Base-by-base conservation (phyloP, 768 basidiomycete genomes). In the Pisolithus microcarpus region DNA sequence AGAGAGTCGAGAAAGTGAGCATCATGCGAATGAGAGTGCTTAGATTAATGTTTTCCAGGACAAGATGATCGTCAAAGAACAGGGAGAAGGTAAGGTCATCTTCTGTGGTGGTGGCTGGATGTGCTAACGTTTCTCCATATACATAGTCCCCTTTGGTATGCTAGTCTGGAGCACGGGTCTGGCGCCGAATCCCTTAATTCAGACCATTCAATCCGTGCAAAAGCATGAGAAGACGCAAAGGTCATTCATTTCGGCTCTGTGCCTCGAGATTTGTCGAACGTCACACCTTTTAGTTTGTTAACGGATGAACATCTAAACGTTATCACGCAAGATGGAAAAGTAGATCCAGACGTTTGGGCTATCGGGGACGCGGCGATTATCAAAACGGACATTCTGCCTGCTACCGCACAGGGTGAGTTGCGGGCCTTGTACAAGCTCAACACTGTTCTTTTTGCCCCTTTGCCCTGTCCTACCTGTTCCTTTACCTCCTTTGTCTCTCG, bases 81-180 rank as follows among this genome's bases (percentile, higher is more conserved):
- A 78, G 46, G 86, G 84, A 52, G 81, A 85, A 78, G 81, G 85
- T 83, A 52, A 46, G 28, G 7, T 2, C 53, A 38, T 55, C 49
- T 55, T 36, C 39, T 28, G 24, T 46, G 42, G 38, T 57, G 40
- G 11, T 45, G 21, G 47, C 44, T 18, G 15, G 18, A 8, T 55
- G 52, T 43, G 54, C 13, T 52, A 47, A 36, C 47, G 50, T 46
- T 44, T 43, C 13, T 37, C 53, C 18, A 30, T 15, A 21, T 34
- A 30, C 31, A 11, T 52, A 89, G 89, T 90, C 36, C 82, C 80
- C 6, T 88, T 85, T 64, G 90, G 91, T 23, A 70, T 93, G 19
- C 76, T 90, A 10, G 88, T 93, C 15, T 93, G 91, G 91, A 85
- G 83, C 53, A 93, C 91, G 2, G 91, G 91, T 2, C 72, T 93